phyloP scores from a whole-genome alignment of 805 yeast genomes.

The Yarrowia divulgata region DNA sequence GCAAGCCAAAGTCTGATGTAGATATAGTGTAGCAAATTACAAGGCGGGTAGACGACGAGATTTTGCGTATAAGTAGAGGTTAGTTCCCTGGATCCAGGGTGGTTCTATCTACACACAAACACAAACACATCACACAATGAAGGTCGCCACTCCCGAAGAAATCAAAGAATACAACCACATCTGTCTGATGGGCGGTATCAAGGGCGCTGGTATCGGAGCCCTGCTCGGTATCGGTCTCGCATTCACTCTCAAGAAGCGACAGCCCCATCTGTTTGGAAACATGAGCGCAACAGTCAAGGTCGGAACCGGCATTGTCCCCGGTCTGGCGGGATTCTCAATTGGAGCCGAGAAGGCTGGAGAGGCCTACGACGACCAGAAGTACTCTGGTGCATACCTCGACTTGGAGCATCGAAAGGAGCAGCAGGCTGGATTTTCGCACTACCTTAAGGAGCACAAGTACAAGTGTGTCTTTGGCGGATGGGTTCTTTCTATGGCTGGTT shows the following conservation, averaged over 20 bases:
- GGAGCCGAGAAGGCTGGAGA: constrained; percentile 76
- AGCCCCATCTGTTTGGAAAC: constrained; percentile 46
- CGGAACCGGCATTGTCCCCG: constrained; percentile 72
- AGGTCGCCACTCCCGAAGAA: constrained; percentile 70
- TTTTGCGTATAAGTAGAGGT: constrained; percentile 7
- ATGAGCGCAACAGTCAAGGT: constrained; percentile 54
- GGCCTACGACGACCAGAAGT: constrained; percentile 66
- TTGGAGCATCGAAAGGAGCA: constrained; percentile 51
- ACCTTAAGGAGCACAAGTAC: constrained; percentile 44
- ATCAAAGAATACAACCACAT: constrained; percentile 67
- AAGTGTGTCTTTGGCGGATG: constrained; percentile 71
- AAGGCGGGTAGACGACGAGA: constrained; percentile 13
- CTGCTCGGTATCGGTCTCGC: constrained; percentile 63
- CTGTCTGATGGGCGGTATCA: constrained; percentile 64
- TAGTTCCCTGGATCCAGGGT: background rate
- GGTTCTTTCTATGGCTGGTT: constrained; percentile 82
- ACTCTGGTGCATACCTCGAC: constrained; percentile 57
- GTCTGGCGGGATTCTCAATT: constrained; percentile 66
- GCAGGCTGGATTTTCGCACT: constrained; percentile 25
- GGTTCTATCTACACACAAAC: background rate
- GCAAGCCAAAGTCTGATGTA: constrained; percentile 27
- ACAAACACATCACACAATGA: constrained; percentile 56
- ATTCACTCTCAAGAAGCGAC: constrained; percentile 56
- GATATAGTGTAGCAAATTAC: constrained; percentile 25
- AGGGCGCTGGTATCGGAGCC: constrained; percentile 66